Conservation (phyloP, 331 rosid species). For the Stylosanthes scabra region DNA sequence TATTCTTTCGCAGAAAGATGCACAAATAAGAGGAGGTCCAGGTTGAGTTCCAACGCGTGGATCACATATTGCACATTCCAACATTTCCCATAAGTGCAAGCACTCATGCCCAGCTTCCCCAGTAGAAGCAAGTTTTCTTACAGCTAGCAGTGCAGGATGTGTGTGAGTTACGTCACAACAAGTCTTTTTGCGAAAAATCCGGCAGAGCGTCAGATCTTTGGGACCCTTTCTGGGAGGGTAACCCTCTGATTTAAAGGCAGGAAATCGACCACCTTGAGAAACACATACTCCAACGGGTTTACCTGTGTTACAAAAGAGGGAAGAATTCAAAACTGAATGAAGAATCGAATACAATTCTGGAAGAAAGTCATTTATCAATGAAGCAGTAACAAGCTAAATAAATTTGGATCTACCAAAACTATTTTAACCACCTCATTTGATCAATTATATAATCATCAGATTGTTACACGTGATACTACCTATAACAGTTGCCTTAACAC, state of each 20-base stretch:
- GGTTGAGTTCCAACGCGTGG: slow-evolving; percentile 76
- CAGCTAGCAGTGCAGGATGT: slow-evolving; percentile 74
- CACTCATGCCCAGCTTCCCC: slow-evolving; percentile 91
- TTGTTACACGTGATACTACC: neutral
- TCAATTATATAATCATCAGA: slow-evolving; percentile 14
- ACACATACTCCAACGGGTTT: slow-evolving; percentile 66
- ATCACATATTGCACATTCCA: slow-evolving; percentile 94
- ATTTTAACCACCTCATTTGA: neutral
- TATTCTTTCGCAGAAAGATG: slow-evolving; percentile 79
- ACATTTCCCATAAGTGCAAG: slow-evolving; percentile 90
- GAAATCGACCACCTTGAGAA: slow-evolving; percentile 93
- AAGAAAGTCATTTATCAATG: slow-evolving; percentile 5
- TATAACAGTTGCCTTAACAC: slow-evolving; percentile 12
- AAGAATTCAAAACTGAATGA: slow-evolving; percentile 2
- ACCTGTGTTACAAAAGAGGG: slow-evolving; percentile 50
- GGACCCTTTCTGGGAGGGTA: slow-evolving; percentile 77
- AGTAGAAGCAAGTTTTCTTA: slow-evolving; percentile 80
- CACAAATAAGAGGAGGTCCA: slow-evolving; percentile 87
- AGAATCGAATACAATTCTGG: neutral
- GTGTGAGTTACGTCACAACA: slow-evolving; percentile 89
- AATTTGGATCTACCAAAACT: slow-evolving; percentile 5
- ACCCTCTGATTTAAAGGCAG: slow-evolving; percentile 77
- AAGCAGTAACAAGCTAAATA: slow-evolving; percentile 6
- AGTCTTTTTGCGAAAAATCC: slow-evolving; percentile 80
- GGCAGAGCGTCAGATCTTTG: slow-evolving; percentile 85